Evolutionary conservation across 2,329 filamentous ascomycete species (phyloP), one percentile per base, ranked within the genome.

Genomic region (Diplodia seriata): DNA sequence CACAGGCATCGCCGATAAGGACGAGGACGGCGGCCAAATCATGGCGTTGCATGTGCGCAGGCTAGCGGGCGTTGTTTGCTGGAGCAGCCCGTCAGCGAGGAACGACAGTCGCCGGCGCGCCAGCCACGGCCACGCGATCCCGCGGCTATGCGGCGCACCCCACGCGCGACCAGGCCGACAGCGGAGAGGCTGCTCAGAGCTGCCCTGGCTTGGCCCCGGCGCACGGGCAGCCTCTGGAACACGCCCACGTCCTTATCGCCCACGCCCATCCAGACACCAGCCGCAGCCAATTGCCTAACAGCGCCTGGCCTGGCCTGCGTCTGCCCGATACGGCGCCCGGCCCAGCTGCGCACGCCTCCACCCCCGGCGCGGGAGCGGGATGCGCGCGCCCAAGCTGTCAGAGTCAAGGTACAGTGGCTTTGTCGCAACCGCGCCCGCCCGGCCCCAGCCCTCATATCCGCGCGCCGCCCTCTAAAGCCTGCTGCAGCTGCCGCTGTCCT

Each of bases 311-410:
- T 63, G 31, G 8, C 57, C 57, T 20, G 31, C 54, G 18, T 36
- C 43, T 62, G 57, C 57, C 57, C 57, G 57, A 62, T 62, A 62
- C 26, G 57, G 57, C 29, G 55, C 55, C 55, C 55, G 55, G 55
- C 55, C 55, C 36, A 57, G 36, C 57, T 47, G 57, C 43, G 18
- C n/a, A 26, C 47, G 43, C 61, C 61, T 54, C 36, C 62, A 66
- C 62, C 62, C 62, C 62, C 62, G 62, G 51, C 62, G 59, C 59
- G 62, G 62, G 62, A 66, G 51, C 59, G 59, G 59, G 59, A 63
- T 63, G 59, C 26, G 47, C 59, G 47, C 59, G 61, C 50, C 61
- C 61, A 63, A 43, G n/a, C 59, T 33, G 43, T n/a, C 40, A 23
- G 31, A 33, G 38, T 43, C 23, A 62, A 31, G n/a, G 33, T 15